phyloP scores from a whole-genome alignment of 2,329 filamentous ascomycete species.

The Colletotrichum musae region DNA sequence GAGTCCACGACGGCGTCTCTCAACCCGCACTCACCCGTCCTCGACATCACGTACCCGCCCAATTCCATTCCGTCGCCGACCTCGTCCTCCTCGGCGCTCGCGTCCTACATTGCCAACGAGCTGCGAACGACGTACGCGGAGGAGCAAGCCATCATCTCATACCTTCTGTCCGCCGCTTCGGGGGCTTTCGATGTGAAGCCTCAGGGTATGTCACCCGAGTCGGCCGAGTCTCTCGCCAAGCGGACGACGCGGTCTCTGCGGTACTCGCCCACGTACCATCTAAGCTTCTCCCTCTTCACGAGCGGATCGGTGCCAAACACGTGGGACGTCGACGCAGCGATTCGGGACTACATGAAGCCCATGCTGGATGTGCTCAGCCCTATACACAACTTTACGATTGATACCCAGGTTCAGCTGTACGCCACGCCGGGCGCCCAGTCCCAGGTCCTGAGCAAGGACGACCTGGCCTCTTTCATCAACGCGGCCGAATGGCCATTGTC shows the following conservation, averaged over 20 bases:
- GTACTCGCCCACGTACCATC: slow-evolving; percentile 93
- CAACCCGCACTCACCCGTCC: slow-evolving; percentile 76
- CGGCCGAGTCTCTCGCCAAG: slow-evolving; percentile 71
- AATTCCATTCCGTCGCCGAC: slow-evolving; percentile 77
- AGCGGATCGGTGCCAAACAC: slow-evolving; percentile 82
- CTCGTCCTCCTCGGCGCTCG: slow-evolving; percentile 80
- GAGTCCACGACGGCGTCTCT: slow-evolving; percentile 74
- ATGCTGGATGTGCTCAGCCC: slow-evolving; percentile 83
- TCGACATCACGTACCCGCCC: slow-evolving; percentile 84
- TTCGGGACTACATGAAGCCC: slow-evolving; percentile 85
- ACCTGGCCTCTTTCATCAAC: slow-evolving; percentile 95
- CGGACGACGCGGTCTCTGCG: slow-evolving; percentile 89
- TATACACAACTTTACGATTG: slow-evolving; percentile 95
- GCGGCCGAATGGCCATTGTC: slow-evolving; percentile 97
- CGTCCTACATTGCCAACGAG: slow-evolving; percentile 83
- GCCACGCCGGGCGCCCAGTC: slow-evolving; percentile 77
- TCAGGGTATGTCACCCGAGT: slow-evolving; percentile 63
- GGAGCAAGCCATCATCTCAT: slow-evolving; percentile 88
- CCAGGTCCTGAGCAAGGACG: slow-evolving; percentile 82
- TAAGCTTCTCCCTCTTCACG: slow-evolving; percentile 96
- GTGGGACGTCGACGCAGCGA: slow-evolving; percentile 90
- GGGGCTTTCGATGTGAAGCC: slow-evolving; percentile 63
- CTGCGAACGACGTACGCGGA: slow-evolving; percentile 86
- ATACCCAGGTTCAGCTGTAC: slow-evolving; percentile 96
- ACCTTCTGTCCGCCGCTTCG: slow-evolving; percentile 75